These are phyloP conservation scores for Phytopythium delawarense DNA, from an alignment of 352 stramenopile species.

Conservation along the genomic window DNA sequence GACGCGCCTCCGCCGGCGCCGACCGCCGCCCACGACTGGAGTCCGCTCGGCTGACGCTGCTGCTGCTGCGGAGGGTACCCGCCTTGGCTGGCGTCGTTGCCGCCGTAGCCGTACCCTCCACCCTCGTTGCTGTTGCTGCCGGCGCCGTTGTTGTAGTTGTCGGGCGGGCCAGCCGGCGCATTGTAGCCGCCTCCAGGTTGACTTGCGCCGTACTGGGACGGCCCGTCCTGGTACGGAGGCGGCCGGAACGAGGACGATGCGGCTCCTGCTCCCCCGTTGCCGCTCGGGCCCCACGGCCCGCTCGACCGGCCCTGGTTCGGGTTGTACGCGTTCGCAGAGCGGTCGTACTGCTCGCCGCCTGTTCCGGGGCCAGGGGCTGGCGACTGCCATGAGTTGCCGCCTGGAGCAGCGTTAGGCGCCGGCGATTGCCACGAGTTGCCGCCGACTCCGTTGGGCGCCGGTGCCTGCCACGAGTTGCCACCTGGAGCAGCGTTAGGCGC, in stretches of 20 bases:
- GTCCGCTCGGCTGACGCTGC: slow-evolving; percentile 32
- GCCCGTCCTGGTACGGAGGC: slow-evolving; percentile 58
- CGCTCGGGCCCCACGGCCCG: slow-evolving; percentile 38
- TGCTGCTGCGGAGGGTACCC: slow-evolving; percentile 21
- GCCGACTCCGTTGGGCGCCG: no score
- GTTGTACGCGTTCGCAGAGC: slow-evolving; percentile 17
- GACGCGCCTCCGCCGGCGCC: slow-evolving; percentile 21
- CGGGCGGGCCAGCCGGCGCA: slow-evolving; percentile 10
- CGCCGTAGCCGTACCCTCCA: slow-evolving; percentile 20
- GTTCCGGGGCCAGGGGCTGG: neutral
- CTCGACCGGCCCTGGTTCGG: slow-evolving; percentile 15
- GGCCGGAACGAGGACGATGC: slow-evolving; percentile 27
- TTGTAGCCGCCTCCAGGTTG: slow-evolving; percentile 14
- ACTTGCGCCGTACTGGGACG: slow-evolving; percentile 10
- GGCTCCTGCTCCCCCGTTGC: neutral
- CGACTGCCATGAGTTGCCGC: slow-evolving; percentile 12
- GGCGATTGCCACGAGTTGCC: neutral
- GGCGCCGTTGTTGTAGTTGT: slow-evolving; percentile 7
- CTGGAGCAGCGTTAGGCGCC: neutral
- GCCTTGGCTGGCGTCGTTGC: slow-evolving; percentile 14
- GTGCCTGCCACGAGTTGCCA: no score
- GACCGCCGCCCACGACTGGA: slow-evolving; percentile 52
- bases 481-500: no score
- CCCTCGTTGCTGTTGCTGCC: slow-evolving; percentile 5
- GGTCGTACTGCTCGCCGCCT: slow-evolving; percentile 3